These are phyloP conservation scores for Amylostereum areolatum DNA, from an alignment of 1,284 basidiomycete species.

Conservation along the genomic window DNA sequence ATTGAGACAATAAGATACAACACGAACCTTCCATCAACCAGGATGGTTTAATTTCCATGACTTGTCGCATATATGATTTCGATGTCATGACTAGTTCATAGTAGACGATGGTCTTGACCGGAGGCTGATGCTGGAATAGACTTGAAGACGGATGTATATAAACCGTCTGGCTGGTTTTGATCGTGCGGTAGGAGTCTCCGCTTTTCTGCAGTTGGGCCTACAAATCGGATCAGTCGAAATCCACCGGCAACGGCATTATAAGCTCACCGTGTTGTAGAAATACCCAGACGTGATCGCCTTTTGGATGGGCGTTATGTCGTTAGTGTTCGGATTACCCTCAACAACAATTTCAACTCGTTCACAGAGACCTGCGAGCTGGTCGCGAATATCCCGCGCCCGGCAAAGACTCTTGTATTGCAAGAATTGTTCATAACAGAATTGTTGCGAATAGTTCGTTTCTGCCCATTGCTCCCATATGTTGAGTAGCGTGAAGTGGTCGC, in stretches of 20 bases:
- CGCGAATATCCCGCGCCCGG: constrained; percentile 91
- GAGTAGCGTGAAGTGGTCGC: constrained; percentile 95
- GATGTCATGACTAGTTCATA: constrained; percentile 92
- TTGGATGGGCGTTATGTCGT: constrained; percentile 89
- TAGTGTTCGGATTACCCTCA: constrained; percentile 80
- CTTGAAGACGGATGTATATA: constrained; percentile 96
- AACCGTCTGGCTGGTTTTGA: constrained; percentile 94
- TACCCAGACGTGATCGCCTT: constrained; percentile 94
- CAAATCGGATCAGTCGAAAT: constrained; percentile 1
- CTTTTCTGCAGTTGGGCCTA: constrained; percentile 86
- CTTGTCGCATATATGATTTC: constrained; percentile 86
- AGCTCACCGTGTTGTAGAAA: constrained; percentile 87
- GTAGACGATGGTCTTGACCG: constrained; percentile 85
- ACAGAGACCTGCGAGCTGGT: constrained; percentile 92
- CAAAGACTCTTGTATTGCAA: constrained; percentile 95
- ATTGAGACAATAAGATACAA: constrained; percentile 4
- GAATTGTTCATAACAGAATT: constrained; percentile 95
- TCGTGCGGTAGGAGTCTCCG: constrained; percentile 87
- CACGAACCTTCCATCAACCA: constrained; percentile 87
- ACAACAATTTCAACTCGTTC: constrained; percentile 96
- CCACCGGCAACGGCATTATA: constrained; percentile 1
- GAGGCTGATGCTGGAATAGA: constrained; percentile 93
- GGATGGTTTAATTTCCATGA: constrained; percentile 94
- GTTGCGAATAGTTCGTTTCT: constrained; percentile 92
- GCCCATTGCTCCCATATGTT: constrained; percentile 99